Base-by-base conservation (phyloP, 495 filamentous ascomycete species). In the Hypomontagnella submonticulosa region DNA sequence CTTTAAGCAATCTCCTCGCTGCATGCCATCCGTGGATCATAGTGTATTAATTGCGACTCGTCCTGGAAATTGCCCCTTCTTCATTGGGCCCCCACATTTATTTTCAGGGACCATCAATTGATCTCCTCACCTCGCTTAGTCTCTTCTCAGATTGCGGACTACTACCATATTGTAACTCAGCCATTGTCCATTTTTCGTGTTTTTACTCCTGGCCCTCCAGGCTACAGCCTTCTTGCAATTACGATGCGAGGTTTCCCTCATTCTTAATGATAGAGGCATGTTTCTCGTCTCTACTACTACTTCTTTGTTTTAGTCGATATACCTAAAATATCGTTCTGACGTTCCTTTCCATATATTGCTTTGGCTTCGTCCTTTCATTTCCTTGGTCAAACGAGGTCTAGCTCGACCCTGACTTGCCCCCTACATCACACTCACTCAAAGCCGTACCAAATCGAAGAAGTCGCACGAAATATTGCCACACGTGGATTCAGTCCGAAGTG, bases 1-100 rank as follows among this genome's bases (percentile, higher is more conserved):
- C 6, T 67, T 69, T 69, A 53, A 55, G 60, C 55, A 64, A 69
- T 64, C 53, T 47, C 56, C 51, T 34, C 55, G 57, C 63, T 57
- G 33, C 57, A 52, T 49, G 33, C 46, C 49, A 55, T 58, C 18
- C 27, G n/a, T n/a, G n/a, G 32, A 36, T 16, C 41, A 43, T 27
- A 23, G 40, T 33, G 33, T 37, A 42, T 63, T 69, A 55, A 70
- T 70, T 70, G 57, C 62, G 67, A 70, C 61, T 70, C 48, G 67
- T 54, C 44, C 41, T 33, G 48, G 51, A 20, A 42, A 65, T 66
- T 70, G 53, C 23, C 67, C 67, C 32, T 70, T 70, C 56, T 68
- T 33, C 49, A 49, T 33, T 51, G 18, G 41, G 50, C 49, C 65
- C 59, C 65, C 65, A 63, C 65, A 37, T 15, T 49, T 56, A 38